Evolutionary conservation across 495 filamentous ascomycete species (phyloP).

Genomic region (Talaromyces proteolyticus): DNA sequence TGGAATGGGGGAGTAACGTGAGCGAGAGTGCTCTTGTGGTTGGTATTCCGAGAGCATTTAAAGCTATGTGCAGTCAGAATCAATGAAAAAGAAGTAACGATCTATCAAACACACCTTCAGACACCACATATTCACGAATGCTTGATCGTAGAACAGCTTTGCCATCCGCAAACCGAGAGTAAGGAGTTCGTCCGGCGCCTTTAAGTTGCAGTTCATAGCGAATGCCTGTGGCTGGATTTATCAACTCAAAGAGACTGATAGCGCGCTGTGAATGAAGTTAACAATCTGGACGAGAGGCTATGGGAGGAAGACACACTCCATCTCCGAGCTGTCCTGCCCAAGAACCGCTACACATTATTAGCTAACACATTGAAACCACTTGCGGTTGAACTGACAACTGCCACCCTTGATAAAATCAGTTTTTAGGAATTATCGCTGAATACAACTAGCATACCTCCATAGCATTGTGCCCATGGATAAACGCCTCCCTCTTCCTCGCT

Average conservation of each 20-base stretch:
- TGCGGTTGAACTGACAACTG: constrained; percentile 42
- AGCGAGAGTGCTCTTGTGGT: constrained; percentile 82
- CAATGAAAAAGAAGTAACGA: not conserved
- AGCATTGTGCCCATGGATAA: constrained; percentile 98
- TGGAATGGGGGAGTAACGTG: constrained; percentile 63
- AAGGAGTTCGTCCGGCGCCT: constrained; percentile 88
- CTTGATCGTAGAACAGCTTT: constrained; percentile 87
- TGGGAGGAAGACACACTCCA: constrained; percentile 40
- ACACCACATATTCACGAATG: constrained; percentile 90
- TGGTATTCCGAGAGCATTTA: constrained; percentile 80
- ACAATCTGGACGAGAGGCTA: not conserved
- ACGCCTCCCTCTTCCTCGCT: constrained; percentile 56
- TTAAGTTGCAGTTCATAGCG: constrained; percentile 92
- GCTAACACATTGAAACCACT: not conserved
- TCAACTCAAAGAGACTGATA: constrained; percentile 87
- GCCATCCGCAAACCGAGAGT: constrained; percentile 95
- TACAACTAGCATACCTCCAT: constrained; percentile 57
- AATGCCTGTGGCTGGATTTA: constrained; percentile 62
- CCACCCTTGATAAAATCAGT: constrained; percentile 31
- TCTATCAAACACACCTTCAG: constrained; percentile 51
- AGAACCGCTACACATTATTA: constrained; percentile 45
- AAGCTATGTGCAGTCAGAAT: constrained; percentile 25
- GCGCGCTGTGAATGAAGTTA: constrained; percentile 51
- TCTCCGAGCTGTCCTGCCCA: constrained; percentile 98
- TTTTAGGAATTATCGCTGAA: not conserved